Conservation (phyloP, 768 basidiomycete species). For the Tylopilus rubrobrunneus region DNA sequence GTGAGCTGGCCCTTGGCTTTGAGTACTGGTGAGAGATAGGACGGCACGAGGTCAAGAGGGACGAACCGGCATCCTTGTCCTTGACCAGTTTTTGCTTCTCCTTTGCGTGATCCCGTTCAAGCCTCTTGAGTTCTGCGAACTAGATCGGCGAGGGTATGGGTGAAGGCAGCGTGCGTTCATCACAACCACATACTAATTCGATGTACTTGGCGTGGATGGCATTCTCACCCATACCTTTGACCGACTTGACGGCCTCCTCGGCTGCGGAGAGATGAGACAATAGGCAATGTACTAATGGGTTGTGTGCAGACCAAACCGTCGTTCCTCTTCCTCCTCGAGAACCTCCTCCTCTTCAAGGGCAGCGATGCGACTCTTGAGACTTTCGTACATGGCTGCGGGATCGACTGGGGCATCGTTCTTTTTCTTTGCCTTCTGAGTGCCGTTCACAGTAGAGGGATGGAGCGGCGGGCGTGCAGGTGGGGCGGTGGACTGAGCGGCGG, state of each 20-base stretch:
- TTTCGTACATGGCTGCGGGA: constrained; percentile 85
- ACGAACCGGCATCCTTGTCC: constrained; percentile 83
- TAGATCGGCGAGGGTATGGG: constrained; percentile 32
- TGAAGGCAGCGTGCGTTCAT: constrained; percentile 17
- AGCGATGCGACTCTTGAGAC: constrained; percentile 83
- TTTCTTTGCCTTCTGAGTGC: constrained; percentile 62
- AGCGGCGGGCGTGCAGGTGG: constrained; percentile 30
- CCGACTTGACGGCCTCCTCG: constrained; percentile 84
- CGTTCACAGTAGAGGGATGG: constrained; percentile 28
- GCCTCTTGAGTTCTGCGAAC: constrained; percentile 85
- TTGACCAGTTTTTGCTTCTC: constrained; percentile 89
- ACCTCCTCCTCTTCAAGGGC: constrained; percentile 87
- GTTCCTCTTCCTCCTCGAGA: constrained; percentile 83
- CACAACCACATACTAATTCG: constrained; percentile 62
- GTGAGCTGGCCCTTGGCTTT: constrained; percentile 80
- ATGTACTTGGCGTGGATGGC: constrained; percentile 84
- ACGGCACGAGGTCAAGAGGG: constrained; percentile 4
- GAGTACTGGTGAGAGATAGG: constrained; percentile 12
- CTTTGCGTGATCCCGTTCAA: constrained; percentile 86
- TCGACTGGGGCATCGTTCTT: constrained; percentile 65
- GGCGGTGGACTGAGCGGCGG: constrained; percentile 35
- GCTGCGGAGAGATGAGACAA: constrained; percentile 41
- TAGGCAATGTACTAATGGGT: neutral
- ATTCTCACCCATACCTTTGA: constrained; percentile 79
- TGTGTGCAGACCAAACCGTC: constrained; percentile 57